Base-by-base conservation (phyloP, 2,329 filamentous ascomycete species). In the Chaetomiaceae sp. region DNA sequence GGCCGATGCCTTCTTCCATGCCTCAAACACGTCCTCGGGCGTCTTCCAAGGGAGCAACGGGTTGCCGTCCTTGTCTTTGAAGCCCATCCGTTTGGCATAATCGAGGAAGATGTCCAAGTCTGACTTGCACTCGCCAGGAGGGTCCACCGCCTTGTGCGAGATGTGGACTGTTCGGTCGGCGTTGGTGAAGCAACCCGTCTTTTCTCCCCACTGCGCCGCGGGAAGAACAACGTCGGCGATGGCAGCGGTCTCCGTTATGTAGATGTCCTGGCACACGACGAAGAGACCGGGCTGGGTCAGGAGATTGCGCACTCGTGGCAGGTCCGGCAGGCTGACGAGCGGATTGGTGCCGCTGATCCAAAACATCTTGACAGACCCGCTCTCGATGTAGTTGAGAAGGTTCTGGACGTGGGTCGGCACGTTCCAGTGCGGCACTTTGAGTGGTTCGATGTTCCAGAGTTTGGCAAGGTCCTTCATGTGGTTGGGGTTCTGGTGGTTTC, bases 341-440 rank as follows among this genome's bases (percentile, higher is more conserved):
- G 68, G 68, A 39, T 70, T 70, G 6, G 68, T 70, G 7, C 67
- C 66, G 10, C 58, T 64, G 16, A 70, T 60, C 68, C 68, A 70
- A 44, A 69, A 62, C 62, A 70, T 69, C 38, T 66, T 55, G 50
- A 70, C 63, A 4, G 62, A 62, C 4, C 66, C 66, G 17, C 53
- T 44, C 27, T 63, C 62, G 25, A 70, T 67, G 51, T 61, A 69
- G 33, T 62, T 68, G 8, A 70, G 59, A 57, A 70, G 64, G 48
- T 64, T 69, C 51, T 65, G 41, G 10, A 69, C 58, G 27, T 69
- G 68, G 1, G 66, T 70, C 7, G 68, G 68, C 52, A 66, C 54
- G 50, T 63, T 66, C 68, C 68, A 70, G 47, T 70, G 66, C 17
- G 68, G 68, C 3, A 68, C 57, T n/a, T 62, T 55, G 13, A 63